A percentile compares a stretch with the other conserved stretches of the same genome.
Evolutionary conservation across 1,284 basidiomycete species (phyloP).

Genomic region (Leccinum griseonigrum): DNA sequence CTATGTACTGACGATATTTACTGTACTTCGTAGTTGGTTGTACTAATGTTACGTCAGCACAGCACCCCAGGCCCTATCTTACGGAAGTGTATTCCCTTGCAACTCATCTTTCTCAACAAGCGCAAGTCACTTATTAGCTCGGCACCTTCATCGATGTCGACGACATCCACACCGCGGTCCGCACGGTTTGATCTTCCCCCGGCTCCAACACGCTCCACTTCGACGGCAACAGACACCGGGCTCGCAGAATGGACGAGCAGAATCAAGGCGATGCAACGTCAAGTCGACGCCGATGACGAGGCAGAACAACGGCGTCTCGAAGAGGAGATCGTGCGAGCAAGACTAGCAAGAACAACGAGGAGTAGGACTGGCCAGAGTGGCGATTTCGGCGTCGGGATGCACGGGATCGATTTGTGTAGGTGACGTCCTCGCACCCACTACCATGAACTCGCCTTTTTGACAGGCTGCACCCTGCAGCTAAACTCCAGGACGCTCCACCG

Average conservation of each 20-base stretch:
- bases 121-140: neutral
- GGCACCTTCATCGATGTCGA: conserved; percentile 19
- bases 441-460: conserved; percentile 6
- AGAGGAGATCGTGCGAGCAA: conserved; percentile 71
- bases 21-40: neutral
- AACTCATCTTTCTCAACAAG: neutral
- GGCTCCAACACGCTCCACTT: conserved; percentile 22
- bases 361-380: conserved; percentile 42
- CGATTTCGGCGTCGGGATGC: conserved; percentile 44
- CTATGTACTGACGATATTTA: neutral
- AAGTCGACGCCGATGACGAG: conserved; percentile 77
- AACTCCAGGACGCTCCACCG: conserved; percentile 19
- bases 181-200: conserved; percentile 40
- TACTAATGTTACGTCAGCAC: conserved; percentile 25
- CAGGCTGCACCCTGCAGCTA: conserved; percentile 17
- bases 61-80: neutral
- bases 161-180: conserved; percentile 30
- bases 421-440: conserved; percentile 12
- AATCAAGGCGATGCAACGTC: conserved; percentile 74
- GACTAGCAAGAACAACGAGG: conserved; percentile 63
- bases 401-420: conserved; percentile 33
- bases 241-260: conserved; percentile 78
- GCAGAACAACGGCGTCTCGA: conserved; percentile 69
- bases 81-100: neutral
- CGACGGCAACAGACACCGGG: conserved; percentile 49